These are phyloP conservation scores for Rhizopogon salebrosus DNA, from an alignment of 768 basidiomycete genomes.

Conservation along the genomic window DNA sequence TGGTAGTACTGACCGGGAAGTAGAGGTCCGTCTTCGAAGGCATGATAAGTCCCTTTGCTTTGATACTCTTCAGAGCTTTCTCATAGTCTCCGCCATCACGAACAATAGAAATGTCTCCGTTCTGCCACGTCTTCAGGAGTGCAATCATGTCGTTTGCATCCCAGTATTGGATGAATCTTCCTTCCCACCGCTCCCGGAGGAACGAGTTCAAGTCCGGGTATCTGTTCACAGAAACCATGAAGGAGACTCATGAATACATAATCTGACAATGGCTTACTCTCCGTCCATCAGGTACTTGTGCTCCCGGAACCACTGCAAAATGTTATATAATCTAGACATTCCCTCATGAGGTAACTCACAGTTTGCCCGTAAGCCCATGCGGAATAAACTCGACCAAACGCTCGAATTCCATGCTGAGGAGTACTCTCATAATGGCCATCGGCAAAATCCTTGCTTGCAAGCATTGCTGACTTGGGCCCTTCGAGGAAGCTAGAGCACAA, in stretches of 20 bases:
- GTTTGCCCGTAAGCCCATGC: slow-evolving; percentile 60
- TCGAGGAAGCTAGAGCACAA: slow-evolving; percentile 46
- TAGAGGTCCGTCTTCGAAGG: slow-evolving; percentile 57
- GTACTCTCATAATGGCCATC: slow-evolving; percentile 45
- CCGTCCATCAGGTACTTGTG: slow-evolving; percentile 39
- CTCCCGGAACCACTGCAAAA: slow-evolving; percentile 49
- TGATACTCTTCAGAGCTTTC: slow-evolving; percentile 37
- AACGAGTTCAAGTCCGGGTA: slow-evolving; percentile 46
- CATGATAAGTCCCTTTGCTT: slow-evolving; percentile 52
- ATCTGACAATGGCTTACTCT: slow-evolving; percentile 21
- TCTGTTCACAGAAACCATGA: slow-evolving; percentile 18
- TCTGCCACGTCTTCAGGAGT: slow-evolving; percentile 47
- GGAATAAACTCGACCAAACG: slow-evolving; percentile 53
- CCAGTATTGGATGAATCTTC: slow-evolving; percentile 37
- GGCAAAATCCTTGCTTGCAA: slow-evolving; percentile 50
- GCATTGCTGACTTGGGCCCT: slow-evolving; percentile 51
- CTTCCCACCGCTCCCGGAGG: slow-evolving; percentile 48
- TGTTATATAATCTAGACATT: neutral
- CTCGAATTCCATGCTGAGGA: slow-evolving; percentile 47
- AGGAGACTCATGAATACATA: neutral
- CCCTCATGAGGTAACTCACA: slow-evolving; percentile 23
- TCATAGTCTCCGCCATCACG: slow-evolving; percentile 40
- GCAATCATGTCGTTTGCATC: slow-evolving; percentile 53
- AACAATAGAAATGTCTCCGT: slow-evolving; percentile 45
- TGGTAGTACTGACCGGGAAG: slow-evolving; percentile 40